Evolutionary conservation across 768 basidiomycete species (phyloP), one percentile per base, ranked within the genome.

Genomic region (Lactarius indigo): DNA sequence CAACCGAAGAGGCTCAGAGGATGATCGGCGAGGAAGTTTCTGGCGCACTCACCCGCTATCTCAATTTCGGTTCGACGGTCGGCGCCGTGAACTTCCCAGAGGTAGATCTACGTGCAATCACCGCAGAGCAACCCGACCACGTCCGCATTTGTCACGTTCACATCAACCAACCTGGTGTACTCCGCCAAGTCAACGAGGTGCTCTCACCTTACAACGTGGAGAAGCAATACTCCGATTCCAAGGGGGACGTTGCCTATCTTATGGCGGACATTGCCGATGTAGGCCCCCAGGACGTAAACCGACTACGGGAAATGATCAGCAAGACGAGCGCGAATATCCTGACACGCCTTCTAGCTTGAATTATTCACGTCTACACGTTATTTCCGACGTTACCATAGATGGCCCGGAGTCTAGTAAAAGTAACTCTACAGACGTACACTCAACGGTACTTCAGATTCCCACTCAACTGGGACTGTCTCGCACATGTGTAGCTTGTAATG

Each of bases 51-150:
- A 82, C 84, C 28, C 89, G 95, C 63, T 99, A 98, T 79, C 87
- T 98, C 76, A 90, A 89, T 78, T 94, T 89, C 74, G 97, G 97
- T 59, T 89, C 94, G 30, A 92, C 93, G 3, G 68, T 94, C 64
- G 94, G 95, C 57, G 89, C 94, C 3, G 97, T 98, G 82, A 98
- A 98, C 82, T 98, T 99, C 87, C 96, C 97, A 58, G 96, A 98
- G 79, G 96, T 99, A 73, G 94, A 96, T 79, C 82, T 99, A 47
- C 91, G 96, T 66, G 88, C 94, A 61, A 96, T 98, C 76, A 87
- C 89, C 12, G 85, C 87, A 2, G 92, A 94, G 70, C 90, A 95
- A 74, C 85, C 84, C 59, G 84, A 84, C 69, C 84, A 90, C 74
- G 86, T 98, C 70, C 91, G 97, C 69, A 82, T 99, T 39, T 98